Evolutionary conservation across 2,329 filamentous ascomycete species (phyloP).

Genomic region (Cytospora piceicola): DNA sequence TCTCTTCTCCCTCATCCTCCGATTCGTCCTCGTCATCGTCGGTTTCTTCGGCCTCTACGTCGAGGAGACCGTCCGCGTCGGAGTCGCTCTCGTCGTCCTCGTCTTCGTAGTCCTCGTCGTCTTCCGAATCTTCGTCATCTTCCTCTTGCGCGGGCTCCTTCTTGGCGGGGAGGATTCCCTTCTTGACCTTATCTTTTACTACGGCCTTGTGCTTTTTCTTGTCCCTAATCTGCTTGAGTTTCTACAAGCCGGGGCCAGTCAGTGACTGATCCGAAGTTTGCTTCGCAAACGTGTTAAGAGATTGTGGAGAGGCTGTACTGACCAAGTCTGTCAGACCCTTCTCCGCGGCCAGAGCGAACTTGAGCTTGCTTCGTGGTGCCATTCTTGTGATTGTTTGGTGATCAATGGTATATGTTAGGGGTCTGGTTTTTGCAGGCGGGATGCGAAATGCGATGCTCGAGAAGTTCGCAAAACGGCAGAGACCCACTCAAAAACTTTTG

Average conservation of each 20-base stretch:
- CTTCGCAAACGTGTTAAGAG: constrained; percentile 1
- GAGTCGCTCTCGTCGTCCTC: constrained; percentile 42
- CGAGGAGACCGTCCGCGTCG: constrained; percentile 32
- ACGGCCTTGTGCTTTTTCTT: constrained; percentile 51
- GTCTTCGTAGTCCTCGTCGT: constrained; percentile 40
- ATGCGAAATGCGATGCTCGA: constrained; percentile 16
- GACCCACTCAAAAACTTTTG: constrained; percentile 31
- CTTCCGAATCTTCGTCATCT: constrained; percentile 35
- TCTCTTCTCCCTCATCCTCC: constrained; percentile 32
- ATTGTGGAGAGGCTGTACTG: neutral
- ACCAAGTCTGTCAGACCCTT: constrained; percentile 52
- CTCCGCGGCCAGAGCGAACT: constrained; percentile 58
- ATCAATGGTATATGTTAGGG: constrained; percentile 1
- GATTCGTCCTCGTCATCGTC: constrained; percentile 39
- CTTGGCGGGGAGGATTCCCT: constrained; percentile 35
- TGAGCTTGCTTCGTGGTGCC: constrained; percentile 49
- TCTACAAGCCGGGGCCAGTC: constrained; percentile 10
- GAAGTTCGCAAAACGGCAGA: constrained; percentile 17
- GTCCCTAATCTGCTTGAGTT: constrained; percentile 53
- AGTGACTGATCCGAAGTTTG: neutral
- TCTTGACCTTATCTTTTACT: constrained; percentile 44
- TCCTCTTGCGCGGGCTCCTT: constrained; percentile 38
- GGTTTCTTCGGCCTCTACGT: constrained; percentile 33
- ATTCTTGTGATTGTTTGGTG: constrained; percentile 14
- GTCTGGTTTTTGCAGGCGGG: constrained; percentile 2